Base-by-base conservation (phyloP, 768 basidiomycete genomes). In the Mycena epipterygia region DNA sequence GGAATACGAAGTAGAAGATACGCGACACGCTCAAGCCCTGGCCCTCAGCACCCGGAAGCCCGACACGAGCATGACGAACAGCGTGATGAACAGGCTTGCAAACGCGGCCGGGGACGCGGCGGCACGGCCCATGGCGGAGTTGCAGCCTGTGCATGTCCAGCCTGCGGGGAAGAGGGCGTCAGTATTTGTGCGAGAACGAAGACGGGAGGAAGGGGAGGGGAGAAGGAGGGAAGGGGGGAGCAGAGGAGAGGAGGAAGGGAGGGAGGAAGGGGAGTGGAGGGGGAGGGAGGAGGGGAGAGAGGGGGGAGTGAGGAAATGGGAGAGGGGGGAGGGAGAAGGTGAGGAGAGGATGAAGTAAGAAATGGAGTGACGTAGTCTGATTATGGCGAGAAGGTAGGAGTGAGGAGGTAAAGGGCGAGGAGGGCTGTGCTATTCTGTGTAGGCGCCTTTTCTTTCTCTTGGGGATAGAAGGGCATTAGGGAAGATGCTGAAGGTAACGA, bases 41-140 rank as follows among this genome's bases (percentile, higher is more conserved):
- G 55, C 27, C 30, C 90, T 84, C 35, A 92, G 79, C 52, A 92
- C 78, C 5, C 87, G 83, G 75, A 88, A 87, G 32, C 92, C 92
- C n/a, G 90, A 91, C 30, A 91, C 80, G 76, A 92, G 83, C 80
- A 91, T 85, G 76, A 93, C 83, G 72, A 92, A 79, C 62, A 92
- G 79, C 3, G 89, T 88, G 51, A 88, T 84, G 17, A 88, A 42
- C 57, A 92, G 70, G 64, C 87, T 87, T 67, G 88, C 80, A 75
- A 89, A 84, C n/a, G n/a, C n/a, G 0, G 87, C 89, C 0, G 90
- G 90, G 64, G 90, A 88, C 6, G 88, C 68, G 19, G 78, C 75
- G 46, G 78, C 77, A 25, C n/a, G n/a, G n/a, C n/a, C n/a, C n/a
- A 52, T n/a, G 32, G 63, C 69, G 69, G 14, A 13, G 67, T 48